Percentiles rank a stretch among this genome's conserved stretches.
These are phyloP conservation scores for Paraurostyla sp. DNA, from an alignment of 73 alveolate species.

Conservation along the genomic window DNA sequence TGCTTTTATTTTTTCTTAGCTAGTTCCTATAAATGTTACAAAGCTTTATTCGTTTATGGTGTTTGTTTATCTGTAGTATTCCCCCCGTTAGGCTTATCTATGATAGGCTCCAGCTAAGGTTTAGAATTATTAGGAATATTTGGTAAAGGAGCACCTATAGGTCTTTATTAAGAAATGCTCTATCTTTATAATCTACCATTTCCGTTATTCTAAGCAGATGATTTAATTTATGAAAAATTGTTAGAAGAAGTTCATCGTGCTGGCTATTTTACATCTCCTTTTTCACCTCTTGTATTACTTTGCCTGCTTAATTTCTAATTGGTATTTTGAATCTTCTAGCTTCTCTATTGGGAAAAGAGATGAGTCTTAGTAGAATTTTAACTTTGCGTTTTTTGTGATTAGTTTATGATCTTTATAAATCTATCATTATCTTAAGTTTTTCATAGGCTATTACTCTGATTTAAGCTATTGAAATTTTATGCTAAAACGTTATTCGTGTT, in stretches of 20 bases:
- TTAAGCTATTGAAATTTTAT: constrained; percentile 19
- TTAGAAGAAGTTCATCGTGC: constrained; percentile 12
- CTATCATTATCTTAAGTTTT: background rate
- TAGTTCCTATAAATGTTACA: constrained; percentile 5
- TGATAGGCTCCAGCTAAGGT: background rate
- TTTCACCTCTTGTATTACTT: background rate
- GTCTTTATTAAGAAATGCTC: constrained; percentile 21
- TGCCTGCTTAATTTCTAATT: background rate
- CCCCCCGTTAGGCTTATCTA: constrained; percentile 9
- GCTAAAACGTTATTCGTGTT: constrained; percentile 15
- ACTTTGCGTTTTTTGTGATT: background rate
- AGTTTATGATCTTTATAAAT: background rate
- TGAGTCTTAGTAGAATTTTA: background rate
- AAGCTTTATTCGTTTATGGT: background rate
- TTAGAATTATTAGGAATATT: background rate
- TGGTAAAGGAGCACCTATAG: too few relatives aligned
- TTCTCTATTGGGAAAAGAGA: background rate
- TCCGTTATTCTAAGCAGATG: background rate
- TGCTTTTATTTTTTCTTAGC: background rate
- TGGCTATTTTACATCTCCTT: background rate
- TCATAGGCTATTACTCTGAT: background rate
- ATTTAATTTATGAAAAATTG: background rate
- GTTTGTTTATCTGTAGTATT: background rate
- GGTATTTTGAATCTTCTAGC: background rate
- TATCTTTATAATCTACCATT: background rate